A percentile compares a stretch with the other conserved stretches of the same genome.
phyloP scores from a whole-genome alignment of 2,329 filamentous ascomycete species.

The Fusarium bulbicola region DNA sequence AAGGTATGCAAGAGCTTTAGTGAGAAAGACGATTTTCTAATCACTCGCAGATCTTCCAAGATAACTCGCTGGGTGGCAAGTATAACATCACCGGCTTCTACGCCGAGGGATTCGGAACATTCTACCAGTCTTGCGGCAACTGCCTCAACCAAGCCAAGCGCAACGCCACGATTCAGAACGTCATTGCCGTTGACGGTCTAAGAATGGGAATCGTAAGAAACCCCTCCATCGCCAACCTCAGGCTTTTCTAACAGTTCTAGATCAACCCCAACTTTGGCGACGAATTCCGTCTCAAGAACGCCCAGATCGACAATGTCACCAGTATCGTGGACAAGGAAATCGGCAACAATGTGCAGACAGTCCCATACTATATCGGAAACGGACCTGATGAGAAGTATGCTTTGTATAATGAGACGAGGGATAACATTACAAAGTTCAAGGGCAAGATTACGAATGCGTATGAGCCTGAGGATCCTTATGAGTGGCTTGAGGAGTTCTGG shows the following conservation, averaged over 20 bases:
- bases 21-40: rapidly evolving
- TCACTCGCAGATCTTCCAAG: conserved; percentile 40
- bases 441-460: conserved; percentile 35
- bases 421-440: conserved; percentile 40
- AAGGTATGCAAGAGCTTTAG: conserved; percentile 15
- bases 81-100: conserved; percentile 46
- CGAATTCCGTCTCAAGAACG: conserved; percentile 43
- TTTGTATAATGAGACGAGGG: conserved; percentile 41
- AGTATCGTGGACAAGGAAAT: conserved; percentile 43
- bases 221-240: rapidly evolving
- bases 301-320: conserved; percentile 39
- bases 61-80: conserved; percentile 44
- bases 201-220: conserved; percentile 40
- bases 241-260: neutral
- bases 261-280: conserved; percentile 45
- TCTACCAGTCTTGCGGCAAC: conserved; percentile 44
- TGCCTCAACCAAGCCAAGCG: conserved; percentile 42
- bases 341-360: conserved; percentile 43
- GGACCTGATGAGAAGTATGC: conserved; percentile 44
- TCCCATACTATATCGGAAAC: conserved; percentile 38
- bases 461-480: conserved; percentile 55
- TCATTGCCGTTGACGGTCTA: conserved; percentile 38
- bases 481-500: conserved; percentile 63
- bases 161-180: conserved; percentile 43
- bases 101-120: conserved; percentile 42